Base-by-base conservation (phyloP, 192 early-diverging fungal species). In the Coemansia sp. region DNA sequence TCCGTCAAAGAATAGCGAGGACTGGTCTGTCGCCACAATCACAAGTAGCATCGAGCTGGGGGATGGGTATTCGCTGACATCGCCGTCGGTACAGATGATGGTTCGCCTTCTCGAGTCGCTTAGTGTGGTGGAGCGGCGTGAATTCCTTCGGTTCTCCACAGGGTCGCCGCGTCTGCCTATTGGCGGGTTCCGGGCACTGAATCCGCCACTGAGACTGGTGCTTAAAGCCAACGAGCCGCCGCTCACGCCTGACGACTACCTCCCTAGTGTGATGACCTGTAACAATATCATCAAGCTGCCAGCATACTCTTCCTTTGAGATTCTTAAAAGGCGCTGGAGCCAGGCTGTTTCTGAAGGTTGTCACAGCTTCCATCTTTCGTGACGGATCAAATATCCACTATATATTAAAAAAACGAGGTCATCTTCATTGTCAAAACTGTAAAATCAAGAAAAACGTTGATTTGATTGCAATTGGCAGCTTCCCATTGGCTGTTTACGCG, bases 231-330 rank as follows among this genome's bases (percentile, higher is more conserved):
- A 82, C 44, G 90, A 85, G 55, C 74, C 84, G n/a, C 87, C 90
- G 26, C 66, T 88, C 26, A 77, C 61, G 7, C 76, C 90, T 0
- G 93, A 97, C 69, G 89, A 90, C 45, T 94, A 90, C 61, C 71
- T 98, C 71, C 96, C 96, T 21, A 91, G 88, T 24, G 96, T 98
- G 26, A 98, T 98, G 96, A 98, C 96, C 5, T 98, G 96, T 72
- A 93, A 88, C 53, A 96, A 98, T 68, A 94, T 94, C 66, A 85
- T 98, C 55, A 98, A 98, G 76, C 84, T 98, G 68, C 96, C 96
- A 20, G 90, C 88, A 23, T 98, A 97, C 72, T 84, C 88, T 14
- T 71, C 70, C 21, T 81, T 86, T 48, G 86, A 85, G 15, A 80
- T 92, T 0, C 85, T 94, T 80, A 79, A 76, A 33, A 73, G 77